phyloP scores from a whole-genome alignment of 352 stramenopile species.

The Phytophthora colocasiae region DNA sequence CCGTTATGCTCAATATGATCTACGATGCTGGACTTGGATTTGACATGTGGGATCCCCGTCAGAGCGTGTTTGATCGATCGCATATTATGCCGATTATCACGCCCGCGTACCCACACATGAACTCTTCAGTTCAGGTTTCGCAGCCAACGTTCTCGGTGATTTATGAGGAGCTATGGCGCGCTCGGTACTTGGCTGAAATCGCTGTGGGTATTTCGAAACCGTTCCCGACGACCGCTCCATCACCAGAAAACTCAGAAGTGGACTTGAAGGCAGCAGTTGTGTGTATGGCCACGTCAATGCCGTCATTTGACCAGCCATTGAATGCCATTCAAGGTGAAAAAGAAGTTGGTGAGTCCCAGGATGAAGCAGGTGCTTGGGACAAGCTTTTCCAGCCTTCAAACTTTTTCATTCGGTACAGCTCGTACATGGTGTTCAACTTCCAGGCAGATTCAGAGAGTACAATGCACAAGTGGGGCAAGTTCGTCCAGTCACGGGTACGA shows the following conservation, averaged over 20 bases:
- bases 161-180: slow-evolving; percentile 91
- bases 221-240: slow-evolving; percentile 30
- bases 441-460: slow-evolving; percentile 60
- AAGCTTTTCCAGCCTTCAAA: slow-evolving; percentile 83
- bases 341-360: slow-evolving; percentile 7
- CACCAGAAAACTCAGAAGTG: slow-evolving; percentile 31
- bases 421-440: slow-evolving; percentile 80
- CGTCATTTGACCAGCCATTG: slow-evolving; percentile 30
- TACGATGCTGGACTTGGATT: slow-evolving; percentile 83
- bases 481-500: slow-evolving; percentile 79
- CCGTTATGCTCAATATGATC: slow-evolving; percentile 88
- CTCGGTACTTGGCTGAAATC: slow-evolving; percentile 73
- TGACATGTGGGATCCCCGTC: slow-evolving; percentile 90
- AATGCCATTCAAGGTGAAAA: slow-evolving; percentile 17
- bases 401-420: slow-evolving; percentile 87
- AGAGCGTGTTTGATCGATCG: slow-evolving; percentile 87
- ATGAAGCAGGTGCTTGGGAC: slow-evolving; percentile 52
- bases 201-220: slow-evolving; percentile 58
- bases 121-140: slow-evolving; percentile 97
- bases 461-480: slow-evolving; percentile 86
- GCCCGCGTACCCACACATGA: slow-evolving; percentile 98
- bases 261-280: slow-evolving; percentile 47
- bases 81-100: slow-evolving; percentile 99
- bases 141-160: slow-evolving; percentile 93
- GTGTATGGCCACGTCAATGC: slow-evolving; percentile 47